These are phyloP conservation scores for Ashbya aceris DNA, from an alignment of 1,139 yeast species.

Conservation along the genomic window DNA sequence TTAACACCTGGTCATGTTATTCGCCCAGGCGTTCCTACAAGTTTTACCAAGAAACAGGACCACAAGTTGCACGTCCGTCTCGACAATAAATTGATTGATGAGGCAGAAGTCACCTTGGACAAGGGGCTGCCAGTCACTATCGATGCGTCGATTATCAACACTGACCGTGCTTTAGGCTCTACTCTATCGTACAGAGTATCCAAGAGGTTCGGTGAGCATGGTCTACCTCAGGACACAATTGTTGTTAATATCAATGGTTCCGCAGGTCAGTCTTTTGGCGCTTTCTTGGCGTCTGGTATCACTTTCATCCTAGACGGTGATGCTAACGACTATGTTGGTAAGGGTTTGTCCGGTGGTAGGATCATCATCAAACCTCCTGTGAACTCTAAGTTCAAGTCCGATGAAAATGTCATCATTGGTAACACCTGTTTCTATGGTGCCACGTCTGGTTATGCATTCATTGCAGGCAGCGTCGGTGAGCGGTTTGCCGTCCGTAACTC, in stretches of 20 bases:
- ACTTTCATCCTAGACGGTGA: conserved; percentile 95
- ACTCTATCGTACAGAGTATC: conserved; percentile 91
- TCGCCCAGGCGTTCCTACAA: conserved; percentile 96
- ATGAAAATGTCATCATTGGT: conserved; percentile 93
- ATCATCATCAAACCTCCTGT: conserved; percentile 86
- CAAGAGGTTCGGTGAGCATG: conserved; percentile 84
- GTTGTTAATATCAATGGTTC: conserved; percentile 87
- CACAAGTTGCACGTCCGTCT: conserved; percentile 86
- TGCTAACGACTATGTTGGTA: conserved; percentile 95
- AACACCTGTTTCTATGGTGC: conserved; percentile 98
- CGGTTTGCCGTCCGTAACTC: conserved; percentile 98
- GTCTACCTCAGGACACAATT: conserved; percentile 91
- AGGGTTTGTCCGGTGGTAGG: conserved; percentile 95
- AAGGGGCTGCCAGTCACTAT: conserved; percentile 91
- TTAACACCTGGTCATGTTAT: conserved; percentile 94
- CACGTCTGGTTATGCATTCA: conserved; percentile 86
- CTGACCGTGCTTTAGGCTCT: conserved; percentile 94
- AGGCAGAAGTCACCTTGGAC: conserved; percentile 86
- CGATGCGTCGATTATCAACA: conserved; percentile 85
- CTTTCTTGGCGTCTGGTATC: conserved; percentile 91
- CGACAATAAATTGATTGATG: conserved; percentile 93
- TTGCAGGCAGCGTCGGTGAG: conserved; percentile 97
- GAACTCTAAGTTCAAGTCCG: conserved; percentile 77
- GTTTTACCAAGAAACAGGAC: conserved; percentile 89
- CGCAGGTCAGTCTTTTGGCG: conserved; percentile 98